Conservation (phyloP, 1,284 basidiomycete species). For the Rhodotorula sp. region DNA sequence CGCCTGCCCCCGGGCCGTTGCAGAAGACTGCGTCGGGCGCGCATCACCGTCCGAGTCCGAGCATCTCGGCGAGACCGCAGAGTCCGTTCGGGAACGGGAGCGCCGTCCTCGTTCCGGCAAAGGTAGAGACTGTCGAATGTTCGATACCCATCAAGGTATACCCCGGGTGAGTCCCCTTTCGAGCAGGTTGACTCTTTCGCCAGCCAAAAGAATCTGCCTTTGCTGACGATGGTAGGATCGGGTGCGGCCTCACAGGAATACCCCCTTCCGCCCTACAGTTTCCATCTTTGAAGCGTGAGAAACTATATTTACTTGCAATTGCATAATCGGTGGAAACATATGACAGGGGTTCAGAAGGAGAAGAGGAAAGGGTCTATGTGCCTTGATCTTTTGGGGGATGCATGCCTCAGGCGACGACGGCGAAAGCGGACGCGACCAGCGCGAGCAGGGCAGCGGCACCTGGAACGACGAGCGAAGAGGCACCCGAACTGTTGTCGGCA, state of each 20-base stretch:
- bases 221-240: not conserved
- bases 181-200: not conserved
- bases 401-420: not conserved
- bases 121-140: constrained; percentile 81
- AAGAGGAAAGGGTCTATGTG: not conserved
- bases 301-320: not conserved
- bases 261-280: constrained; percentile 70
- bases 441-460: not conserved
- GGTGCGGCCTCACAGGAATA: constrained; percentile 58
- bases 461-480: not conserved
- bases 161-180: constrained; percentile 55
- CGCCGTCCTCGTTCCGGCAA: constrained; percentile 59
- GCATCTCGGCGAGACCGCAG: not conserved
- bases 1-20: constrained; percentile 33
- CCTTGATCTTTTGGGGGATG: not conserved
- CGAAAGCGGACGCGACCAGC: not conserved
- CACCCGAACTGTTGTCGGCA: not conserved
- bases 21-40: constrained; percentile 36
- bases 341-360: not conserved
- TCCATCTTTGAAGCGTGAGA: constrained; percentile 24
- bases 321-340: not conserved
- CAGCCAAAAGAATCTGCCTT: not conserved
- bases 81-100: constrained; percentile 25
- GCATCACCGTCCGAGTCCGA: constrained; percentile 20
- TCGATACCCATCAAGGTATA: constrained; percentile 84